Evolutionary conservation across 2,329 filamentous ascomycete genomes (phyloP).

Genomic region (Sarocladium oryzae): DNA sequence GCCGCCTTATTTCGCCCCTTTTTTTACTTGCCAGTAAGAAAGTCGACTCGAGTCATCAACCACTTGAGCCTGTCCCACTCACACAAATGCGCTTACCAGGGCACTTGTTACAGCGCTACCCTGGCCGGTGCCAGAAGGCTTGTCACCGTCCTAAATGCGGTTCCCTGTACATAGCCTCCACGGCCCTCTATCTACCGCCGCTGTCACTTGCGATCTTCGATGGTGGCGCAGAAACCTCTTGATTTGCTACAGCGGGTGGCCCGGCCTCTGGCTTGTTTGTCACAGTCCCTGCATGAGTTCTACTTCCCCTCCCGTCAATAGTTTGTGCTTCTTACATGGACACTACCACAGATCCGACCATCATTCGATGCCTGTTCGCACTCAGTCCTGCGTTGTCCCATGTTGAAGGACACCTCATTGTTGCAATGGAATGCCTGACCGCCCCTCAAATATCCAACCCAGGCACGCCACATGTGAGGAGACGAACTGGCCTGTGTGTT

Average conservation of each 20-base stretch:
- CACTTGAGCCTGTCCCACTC: not conserved
- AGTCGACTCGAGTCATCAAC: not conserved
- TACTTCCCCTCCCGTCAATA: slow-evolving; percentile 8
- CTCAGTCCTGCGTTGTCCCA: no score
- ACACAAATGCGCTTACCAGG: no score
- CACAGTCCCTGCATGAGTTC: slow-evolving; percentile 9
- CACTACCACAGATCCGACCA: not conserved
- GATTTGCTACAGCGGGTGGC: not conserved
- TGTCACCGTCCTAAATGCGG: not conserved
- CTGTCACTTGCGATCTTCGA: slow-evolving; percentile 9
- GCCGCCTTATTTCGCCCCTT: slow-evolving; percentile 3
- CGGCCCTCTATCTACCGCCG: not conserved
- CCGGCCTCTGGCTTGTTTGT: not conserved
- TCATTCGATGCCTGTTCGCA: no score
- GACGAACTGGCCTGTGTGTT: not conserved
- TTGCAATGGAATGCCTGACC: not conserved
- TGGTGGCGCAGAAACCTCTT: slow-evolving; percentile 8
- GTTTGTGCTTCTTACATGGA: slow-evolving; percentile 6
- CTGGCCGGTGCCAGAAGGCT: slow-evolving; percentile 1
- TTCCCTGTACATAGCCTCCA: not conserved
- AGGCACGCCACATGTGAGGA: not conserved
- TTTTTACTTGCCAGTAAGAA: not conserved
- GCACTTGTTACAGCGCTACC: not conserved
- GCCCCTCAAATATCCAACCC: not conserved
- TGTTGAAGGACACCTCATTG: not conserved